Percentiles rank a stretch among this genome's conserved stretches.
Evolutionary conservation across 2,329 filamentous ascomycete species (phyloP).

Genomic region (Lasiodiplodia citricola): DNA sequence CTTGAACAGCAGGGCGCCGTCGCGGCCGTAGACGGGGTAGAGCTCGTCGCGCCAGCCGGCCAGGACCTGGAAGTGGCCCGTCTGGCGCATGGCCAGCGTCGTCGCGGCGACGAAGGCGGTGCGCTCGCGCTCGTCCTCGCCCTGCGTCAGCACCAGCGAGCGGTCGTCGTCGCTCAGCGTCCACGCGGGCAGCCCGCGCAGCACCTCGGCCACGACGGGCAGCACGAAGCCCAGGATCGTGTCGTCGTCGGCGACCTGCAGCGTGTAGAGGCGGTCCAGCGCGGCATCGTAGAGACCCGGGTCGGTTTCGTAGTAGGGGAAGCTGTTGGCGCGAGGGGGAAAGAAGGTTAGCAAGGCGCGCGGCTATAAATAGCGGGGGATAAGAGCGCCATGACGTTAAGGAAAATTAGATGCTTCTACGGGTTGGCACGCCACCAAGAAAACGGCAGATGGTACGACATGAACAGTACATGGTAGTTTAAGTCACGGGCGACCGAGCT

Average conservation of each 20-base stretch:
- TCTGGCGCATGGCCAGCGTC: constrained; percentile 69
- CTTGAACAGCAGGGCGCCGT: constrained; percentile 47
- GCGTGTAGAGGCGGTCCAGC: constrained; percentile 61
- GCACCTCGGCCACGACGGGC: constrained; percentile 64
- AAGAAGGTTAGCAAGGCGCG: not conserved
- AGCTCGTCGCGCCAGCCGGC: constrained; percentile 50
- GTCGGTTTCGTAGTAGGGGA: constrained; percentile 73
- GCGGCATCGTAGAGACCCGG: constrained; percentile 61
- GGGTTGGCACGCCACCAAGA: not conserved
- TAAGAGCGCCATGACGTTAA: not conserved
- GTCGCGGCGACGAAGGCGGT: constrained; percentile 64
- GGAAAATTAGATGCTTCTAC: not conserved
- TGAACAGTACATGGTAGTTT: not conserved
- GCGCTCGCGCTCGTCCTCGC: constrained; percentile 61
- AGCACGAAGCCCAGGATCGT: constrained; percentile 65
- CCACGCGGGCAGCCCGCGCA: constrained; percentile 64
- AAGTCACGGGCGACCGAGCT: constrained; percentile 2
- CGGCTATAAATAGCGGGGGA: constrained; percentile 5
- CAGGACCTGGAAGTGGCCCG: constrained; percentile 75
- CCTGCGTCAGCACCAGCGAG: constrained; percentile 57
- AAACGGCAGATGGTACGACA: not conserved
- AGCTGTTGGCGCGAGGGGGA: constrained; percentile 56
- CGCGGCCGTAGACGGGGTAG: constrained; percentile 48
- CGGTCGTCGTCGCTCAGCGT: constrained; percentile 63
- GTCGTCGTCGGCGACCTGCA: constrained; percentile 70